Evolutionary conservation across 140 eudicot species (phyloP).

Genomic region (Cichorium intybus): DNA sequence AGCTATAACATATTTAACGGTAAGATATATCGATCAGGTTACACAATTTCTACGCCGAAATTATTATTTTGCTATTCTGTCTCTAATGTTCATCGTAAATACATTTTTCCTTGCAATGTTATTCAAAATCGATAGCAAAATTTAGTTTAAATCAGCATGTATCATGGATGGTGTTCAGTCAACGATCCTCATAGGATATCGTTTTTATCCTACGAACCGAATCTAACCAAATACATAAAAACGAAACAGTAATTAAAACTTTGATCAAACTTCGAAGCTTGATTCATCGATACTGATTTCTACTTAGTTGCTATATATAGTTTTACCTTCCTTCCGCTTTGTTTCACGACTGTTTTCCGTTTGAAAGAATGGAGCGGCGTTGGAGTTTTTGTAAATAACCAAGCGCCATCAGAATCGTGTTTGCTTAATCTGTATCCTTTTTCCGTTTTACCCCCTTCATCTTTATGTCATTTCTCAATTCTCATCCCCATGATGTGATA

Average conservation of each 20-base stretch:
- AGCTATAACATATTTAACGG: not conserved
- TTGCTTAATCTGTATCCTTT: too few species aligned
- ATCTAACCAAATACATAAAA: not conserved
- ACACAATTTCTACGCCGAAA: too few species aligned
- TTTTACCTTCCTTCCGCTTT: not conserved
- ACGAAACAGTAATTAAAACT: not conserved
- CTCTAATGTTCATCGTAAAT: not conserved
- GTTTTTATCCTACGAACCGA: not conserved
- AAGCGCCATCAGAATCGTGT: too few species aligned
- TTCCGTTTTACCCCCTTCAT: too few species aligned
- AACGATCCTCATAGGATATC: not conserved
- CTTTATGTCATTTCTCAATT: too few species aligned
- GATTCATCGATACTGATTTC: not conserved
- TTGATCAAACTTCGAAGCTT: not conserved
- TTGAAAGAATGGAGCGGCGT: not conserved
- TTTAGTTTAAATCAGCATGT: too few species aligned
- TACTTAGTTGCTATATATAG: not conserved
- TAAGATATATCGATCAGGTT: too few species aligned
- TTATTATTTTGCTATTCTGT: too few species aligned
- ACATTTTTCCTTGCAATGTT: not conserved
- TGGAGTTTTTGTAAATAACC: too few species aligned
- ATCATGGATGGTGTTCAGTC: not conserved
- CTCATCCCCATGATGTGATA: too few species aligned
- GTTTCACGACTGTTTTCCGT: not conserved
- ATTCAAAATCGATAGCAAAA: not conserved